Conservation (phyloP, 2,329 filamentous ascomycete species). For the Aureobasidium sp. region DNA sequence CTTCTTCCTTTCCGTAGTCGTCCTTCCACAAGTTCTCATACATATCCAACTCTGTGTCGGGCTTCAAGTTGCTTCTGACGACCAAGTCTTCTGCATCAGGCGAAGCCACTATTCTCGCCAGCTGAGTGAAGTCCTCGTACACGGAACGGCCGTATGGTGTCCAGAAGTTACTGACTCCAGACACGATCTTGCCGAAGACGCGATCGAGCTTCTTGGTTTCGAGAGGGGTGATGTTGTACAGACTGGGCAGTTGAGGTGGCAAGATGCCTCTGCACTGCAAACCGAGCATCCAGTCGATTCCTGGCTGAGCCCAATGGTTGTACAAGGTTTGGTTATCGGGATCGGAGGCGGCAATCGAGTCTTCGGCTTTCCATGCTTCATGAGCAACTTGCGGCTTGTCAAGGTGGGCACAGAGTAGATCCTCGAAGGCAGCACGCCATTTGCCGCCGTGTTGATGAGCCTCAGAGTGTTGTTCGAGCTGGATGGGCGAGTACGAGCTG, state of each 20-base stretch:
- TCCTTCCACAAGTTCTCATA: conserved; percentile 40
- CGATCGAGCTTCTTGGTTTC: conserved; percentile 13
- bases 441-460: conserved; percentile 28
- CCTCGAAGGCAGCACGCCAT: conserved; percentile 52
- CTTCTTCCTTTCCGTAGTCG: neutral
- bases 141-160: conserved; percentile 11
- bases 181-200: conserved; percentile 11
- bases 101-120: conserved; percentile 15
- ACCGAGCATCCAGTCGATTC: conserved; percentile 29
- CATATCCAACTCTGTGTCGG: conserved; percentile 41
- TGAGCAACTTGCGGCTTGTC: conserved; percentile 18
- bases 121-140: conserved; percentile 13
- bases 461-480: conserved; percentile 40
- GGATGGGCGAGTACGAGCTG: conserved; percentile 47
- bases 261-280: conserved; percentile 26
- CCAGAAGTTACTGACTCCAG: conserved; percentile 5
- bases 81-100: conserved; percentile 11
- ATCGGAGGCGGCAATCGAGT: neutral
- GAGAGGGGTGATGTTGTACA: conserved; percentile 11
- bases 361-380: conserved; percentile 13
- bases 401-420: conserved; percentile 41
- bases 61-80: neutral
- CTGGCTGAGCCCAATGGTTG: conserved; percentile 17
- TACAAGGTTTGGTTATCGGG: conserved; percentile 12
- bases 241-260: conserved; percentile 22